Evolutionary conservation across 2,329 filamentous ascomycete genomes (phyloP), one percentile per base, ranked within the genome.

Genomic region (Lecanoromycetidae sp.): DNA sequence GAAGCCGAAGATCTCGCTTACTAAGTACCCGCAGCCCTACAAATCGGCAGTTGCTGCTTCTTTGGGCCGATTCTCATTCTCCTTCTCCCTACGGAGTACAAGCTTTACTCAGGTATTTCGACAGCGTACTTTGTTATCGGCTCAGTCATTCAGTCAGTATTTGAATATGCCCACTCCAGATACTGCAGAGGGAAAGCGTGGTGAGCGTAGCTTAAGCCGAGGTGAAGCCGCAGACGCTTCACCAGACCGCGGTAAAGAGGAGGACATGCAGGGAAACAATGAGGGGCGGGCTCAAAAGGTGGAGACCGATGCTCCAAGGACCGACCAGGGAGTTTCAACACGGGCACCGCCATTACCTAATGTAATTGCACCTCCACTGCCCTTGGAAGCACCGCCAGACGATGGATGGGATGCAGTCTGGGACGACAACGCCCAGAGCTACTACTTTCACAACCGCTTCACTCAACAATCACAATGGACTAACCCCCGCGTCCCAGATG

Each of bases 371-470:
- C 70, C 70, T 44, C 70, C 70, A 35, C 63, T 75, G 40, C 76
- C 76, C 42, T 63, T 70, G 45, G 75, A 77, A 62, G 66, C 70
- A 30, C 68, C 69, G 23, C 68, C 71, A 13, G 72, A 80, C 49
- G 76, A 82, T 61, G 87, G 87, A 50, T 94, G 87, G 87, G 79
- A 84, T 50, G 79, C 79, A 29, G 71, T 84, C 49, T 93, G 84
- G 84, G 86, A 93, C 57, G 66, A 74, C 20, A 71, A 63, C 43
- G 72, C 75, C 1, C 74, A 81, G 54, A 74, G 78, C 4, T 94
- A 80, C 68, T 93, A 87, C 67, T 94, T 93, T 66, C 80, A 80
- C 70, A 94, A 94, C 62, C 79, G 81, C 55, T 80, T 84, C 62
- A 91, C 84, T 3, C 74, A 77, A 29, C 68, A 75, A 49, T 79